A percentile compares a stretch with the other conserved stretches of the same genome.
Conservation (phyloP, 2,329 filamentous ascomycete genomes). For the Graphium sp. region DNA sequence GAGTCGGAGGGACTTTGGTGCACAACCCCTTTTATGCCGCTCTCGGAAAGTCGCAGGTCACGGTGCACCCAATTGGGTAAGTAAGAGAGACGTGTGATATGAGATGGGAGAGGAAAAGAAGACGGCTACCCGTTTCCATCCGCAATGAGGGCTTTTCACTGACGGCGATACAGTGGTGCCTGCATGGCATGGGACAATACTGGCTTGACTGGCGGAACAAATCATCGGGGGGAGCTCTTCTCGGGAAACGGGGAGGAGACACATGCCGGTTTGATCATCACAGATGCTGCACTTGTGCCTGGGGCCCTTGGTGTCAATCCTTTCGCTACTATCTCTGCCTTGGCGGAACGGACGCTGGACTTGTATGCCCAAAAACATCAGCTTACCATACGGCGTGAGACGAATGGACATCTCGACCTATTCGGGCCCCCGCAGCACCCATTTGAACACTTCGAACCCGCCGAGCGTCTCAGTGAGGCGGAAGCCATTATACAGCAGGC, state of each 20-base stretch:
- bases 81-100: conserved; percentile 7
- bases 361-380: conserved; percentile 21
- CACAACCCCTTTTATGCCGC: conserved; percentile 40
- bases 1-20: conserved; percentile 42
- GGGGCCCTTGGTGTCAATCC: conserved; percentile 49
- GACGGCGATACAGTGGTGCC: conserved; percentile 39
- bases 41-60: conserved; percentile 39
- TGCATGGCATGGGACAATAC: conserved; percentile 44
- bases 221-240: conserved; percentile 45
- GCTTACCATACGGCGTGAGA: conserved; percentile 25
- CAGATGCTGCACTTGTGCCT: conserved; percentile 44
- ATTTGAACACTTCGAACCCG: conserved; percentile 9
- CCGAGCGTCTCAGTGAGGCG: conserved; percentile 20
- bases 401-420: conserved; percentile 32
- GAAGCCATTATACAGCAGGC: conserved; percentile 20
- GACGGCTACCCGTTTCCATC: neutral
- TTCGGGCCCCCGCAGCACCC: conserved; percentile 30
- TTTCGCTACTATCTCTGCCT: conserved; percentile 50
- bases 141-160: neutral
- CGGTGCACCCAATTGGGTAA: conserved; percentile 49
- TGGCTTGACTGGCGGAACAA: conserved; percentile 37
- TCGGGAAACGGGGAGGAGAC: conserved; percentile 29
- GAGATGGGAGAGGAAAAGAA: neutral
- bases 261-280: conserved; percentile 41
- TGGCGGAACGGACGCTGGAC: conserved; percentile 47